These are phyloP conservation scores for Rhodocollybia butyracea DNA, from an alignment of 768 basidiomycete genomes.

Conservation along the genomic window DNA sequence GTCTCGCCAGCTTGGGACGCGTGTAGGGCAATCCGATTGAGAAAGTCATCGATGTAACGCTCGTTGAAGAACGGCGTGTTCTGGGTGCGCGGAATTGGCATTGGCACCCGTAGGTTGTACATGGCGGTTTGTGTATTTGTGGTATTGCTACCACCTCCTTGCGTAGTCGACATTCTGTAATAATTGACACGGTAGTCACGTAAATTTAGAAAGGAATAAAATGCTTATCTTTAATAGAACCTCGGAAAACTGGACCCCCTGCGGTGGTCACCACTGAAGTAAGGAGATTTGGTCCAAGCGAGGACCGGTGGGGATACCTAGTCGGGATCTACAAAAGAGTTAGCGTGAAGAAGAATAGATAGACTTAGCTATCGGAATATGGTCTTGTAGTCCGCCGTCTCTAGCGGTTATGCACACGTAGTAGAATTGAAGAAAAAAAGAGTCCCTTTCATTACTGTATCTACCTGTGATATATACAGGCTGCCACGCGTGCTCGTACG, in stretches of 20 bases:
- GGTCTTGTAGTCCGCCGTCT: background rate
- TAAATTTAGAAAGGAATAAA: background rate
- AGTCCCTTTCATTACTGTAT: background rate
- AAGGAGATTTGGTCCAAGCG: background rate
- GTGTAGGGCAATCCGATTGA: background rate
- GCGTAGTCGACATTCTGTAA: too few relatives aligned
- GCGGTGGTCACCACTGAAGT: slow-evolving; percentile 6
- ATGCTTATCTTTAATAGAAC: background rate
- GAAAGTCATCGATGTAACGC: background rate
- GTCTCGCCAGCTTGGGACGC: background rate
- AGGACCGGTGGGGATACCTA: background rate
- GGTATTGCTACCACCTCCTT: too few relatives aligned
- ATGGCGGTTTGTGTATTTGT: background rate
- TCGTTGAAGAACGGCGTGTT: slow-evolving; percentile 1
- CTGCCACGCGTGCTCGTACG: background rate
- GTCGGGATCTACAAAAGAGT: background rate
- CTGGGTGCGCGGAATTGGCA: background rate
- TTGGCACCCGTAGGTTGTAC: background rate
- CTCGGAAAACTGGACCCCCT: slow-evolving; percentile 4
- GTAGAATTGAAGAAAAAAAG: background rate
- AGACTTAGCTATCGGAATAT: background rate
- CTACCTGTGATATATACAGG: too few relatives aligned
- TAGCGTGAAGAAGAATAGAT: background rate
- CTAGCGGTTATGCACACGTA: background rate
- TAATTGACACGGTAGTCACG: background rate